Evolutionary conservation across 2,329 filamentous ascomycete genomes (phyloP), one percentile per base, ranked within the genome.

Genomic region (Emmonsiellopsis sp.): DNA sequence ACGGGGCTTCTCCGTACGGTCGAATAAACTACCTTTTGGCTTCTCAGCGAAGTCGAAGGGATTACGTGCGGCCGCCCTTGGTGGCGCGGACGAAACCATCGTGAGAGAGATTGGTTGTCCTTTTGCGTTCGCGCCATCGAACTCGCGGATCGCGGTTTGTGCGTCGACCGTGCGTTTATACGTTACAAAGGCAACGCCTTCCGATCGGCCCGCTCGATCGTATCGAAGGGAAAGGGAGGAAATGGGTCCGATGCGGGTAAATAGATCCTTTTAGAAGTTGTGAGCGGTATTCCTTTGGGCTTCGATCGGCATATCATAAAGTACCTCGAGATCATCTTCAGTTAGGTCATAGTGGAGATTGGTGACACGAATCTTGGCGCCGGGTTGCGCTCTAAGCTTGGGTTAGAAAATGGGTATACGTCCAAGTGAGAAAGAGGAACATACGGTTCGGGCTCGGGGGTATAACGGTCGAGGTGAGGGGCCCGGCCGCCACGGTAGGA

Each of bases 261-360:
- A 95, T 2, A 95, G 80, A 59, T 87, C 87, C 89, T 95, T 15
- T 37, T 20, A 30, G 34, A 38, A 47, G 3, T 35, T 47, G 53
- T 54, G 50, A 41, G 54, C 52, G 48, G 44, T 42, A 15, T 51
- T 15, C 8, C 30, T 38, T 15, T 34, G 8, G 48, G 71, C 54
- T 73, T 40, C 9, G 30, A 20, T 11, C n/a, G 34, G 1, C 5
- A 43, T 15, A 34, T 10, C 44, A 32, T 26, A 13, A 4, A 61
- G 72, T 76, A 94, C 89, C 64, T 87, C 80, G 52, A 95, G 78
- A 65, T 95, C 91, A 38, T 85, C 84, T 69, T 92, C 83, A 10
- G 86, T 91, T 58, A 96, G 79, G 56, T 96, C 91, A 70, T 95
- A 96, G 70, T 96, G 91, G 54, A 96, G 75, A 67, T 95, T 95